Conservation (phyloP, 352 stramenopile species). For the Phytophthora ramorum region DNA sequence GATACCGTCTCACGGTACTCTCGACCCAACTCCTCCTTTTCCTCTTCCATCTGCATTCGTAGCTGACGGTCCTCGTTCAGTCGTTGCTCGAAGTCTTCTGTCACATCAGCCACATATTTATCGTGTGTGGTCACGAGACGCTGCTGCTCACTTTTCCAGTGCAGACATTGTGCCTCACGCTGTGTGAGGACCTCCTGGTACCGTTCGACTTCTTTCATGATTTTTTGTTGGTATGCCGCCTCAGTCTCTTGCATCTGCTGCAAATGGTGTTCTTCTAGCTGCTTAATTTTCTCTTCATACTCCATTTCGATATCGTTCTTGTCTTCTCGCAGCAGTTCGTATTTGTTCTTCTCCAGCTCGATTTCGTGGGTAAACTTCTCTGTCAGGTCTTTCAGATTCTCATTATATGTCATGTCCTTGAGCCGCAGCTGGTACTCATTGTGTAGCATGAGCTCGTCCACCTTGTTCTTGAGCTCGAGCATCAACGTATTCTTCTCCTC, state of each 20-base stretch:
- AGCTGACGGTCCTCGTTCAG: conserved; percentile 87
- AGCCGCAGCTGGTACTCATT: conserved; percentile 96
- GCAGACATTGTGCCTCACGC: conserved; percentile 82
- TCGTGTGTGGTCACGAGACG: conserved; percentile 71
- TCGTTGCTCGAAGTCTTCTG: conserved; percentile 92
- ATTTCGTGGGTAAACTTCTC: conserved; percentile 95
- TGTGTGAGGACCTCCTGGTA: conserved; percentile 90
- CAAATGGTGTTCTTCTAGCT: conserved; percentile 92
- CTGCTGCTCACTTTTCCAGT: conserved; percentile 77
- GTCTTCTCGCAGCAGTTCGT: conserved; percentile 89
- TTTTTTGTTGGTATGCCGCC: conserved; percentile 91
- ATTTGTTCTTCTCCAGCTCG: conserved; percentile 93
- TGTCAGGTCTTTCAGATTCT: conserved; percentile 94
- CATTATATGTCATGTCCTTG: conserved; percentile 96
- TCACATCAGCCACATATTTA: conserved; percentile 90
- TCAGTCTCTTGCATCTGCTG: conserved; percentile 93
- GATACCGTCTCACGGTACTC: conserved; percentile 81
- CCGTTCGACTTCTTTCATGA: conserved; percentile 93
- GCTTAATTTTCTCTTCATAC: conserved; percentile 92
- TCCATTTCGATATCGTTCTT: conserved; percentile 94
- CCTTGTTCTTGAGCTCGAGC: conserved; percentile 94
- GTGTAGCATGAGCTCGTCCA: conserved; percentile 94
- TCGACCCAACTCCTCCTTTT: conserved; percentile 83
- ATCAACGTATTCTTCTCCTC: conserved; percentile 94
- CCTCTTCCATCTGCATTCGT: conserved; percentile 84